phyloP scores from a whole-genome alignment of 176 grass and related monocot genomes.

The Saccharum spontaneum region DNA sequence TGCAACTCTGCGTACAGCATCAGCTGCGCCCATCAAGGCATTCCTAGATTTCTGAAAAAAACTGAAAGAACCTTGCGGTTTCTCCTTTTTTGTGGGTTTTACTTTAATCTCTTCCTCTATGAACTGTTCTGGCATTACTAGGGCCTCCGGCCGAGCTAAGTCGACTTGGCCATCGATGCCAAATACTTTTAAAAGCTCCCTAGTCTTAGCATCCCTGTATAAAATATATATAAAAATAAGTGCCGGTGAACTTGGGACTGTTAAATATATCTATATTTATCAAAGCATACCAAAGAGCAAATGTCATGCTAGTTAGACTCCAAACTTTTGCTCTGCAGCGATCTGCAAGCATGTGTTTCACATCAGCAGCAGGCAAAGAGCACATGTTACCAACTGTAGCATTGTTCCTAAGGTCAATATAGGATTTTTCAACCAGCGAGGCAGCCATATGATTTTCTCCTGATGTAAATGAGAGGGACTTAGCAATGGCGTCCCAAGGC shows the following conservation, averaged over 20 bases:
- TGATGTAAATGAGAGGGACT: slow-evolving; percentile 59
- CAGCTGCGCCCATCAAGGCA: slow-evolving; percentile 85
- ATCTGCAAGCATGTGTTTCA: slow-evolving; percentile 75
- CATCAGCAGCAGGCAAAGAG: slow-evolving; percentile 69
- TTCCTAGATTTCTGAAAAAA: slow-evolving; percentile 91
- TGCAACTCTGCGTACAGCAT: slow-evolving; percentile 77
- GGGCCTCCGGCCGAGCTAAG: slow-evolving; percentile 50
- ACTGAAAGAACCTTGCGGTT: slow-evolving; percentile 58
- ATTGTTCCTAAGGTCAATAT: slow-evolving; percentile 74
- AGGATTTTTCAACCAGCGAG: slow-evolving; percentile 69
- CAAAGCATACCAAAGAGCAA: slow-evolving; percentile 81
- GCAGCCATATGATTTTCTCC: slow-evolving; percentile 73
- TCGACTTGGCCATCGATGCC: slow-evolving; percentile 75
- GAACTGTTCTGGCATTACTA: slow-evolving; percentile 63
- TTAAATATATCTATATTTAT: slow-evolving; percentile 16
- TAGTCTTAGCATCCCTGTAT: slow-evolving; percentile 83
- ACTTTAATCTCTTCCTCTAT: slow-evolving; percentile 88
- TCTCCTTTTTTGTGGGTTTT: slow-evolving; percentile 83
- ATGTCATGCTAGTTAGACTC: slow-evolving; percentile 67
- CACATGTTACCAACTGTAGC: slow-evolving; percentile 62
- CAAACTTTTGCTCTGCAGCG: slow-evolving; percentile 75
- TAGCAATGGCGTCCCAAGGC: slow-evolving; percentile 83
- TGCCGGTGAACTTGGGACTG: not conserved
- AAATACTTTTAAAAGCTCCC: slow-evolving; percentile 88
- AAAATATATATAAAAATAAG: slow-evolving; percentile 18